Conservation (phyloP, 257 asterid species). For the Pogostemon cablin region DNA sequence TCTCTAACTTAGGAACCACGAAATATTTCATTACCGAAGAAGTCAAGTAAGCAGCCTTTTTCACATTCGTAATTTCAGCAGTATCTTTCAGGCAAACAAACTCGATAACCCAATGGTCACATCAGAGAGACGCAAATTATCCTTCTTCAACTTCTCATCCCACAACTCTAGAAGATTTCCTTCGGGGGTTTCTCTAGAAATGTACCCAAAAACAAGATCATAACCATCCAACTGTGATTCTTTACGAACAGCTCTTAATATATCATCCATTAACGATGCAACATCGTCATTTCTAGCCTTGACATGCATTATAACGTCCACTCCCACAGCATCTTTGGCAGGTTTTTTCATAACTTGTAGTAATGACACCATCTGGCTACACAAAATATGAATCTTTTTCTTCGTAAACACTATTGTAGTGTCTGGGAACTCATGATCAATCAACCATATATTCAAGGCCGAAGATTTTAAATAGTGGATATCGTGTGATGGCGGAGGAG, state of each 20-base stretch:
- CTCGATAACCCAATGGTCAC: slow-evolving; percentile 54
- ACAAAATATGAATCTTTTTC: slow-evolving; percentile 51
- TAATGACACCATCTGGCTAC: slow-evolving; percentile 54
- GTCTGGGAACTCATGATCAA: slow-evolving; percentile 63
- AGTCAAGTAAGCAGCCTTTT: slow-evolving; percentile 61
- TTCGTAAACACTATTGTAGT: slow-evolving; percentile 58
- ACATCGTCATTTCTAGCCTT: slow-evolving; percentile 54
- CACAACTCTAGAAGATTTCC: slow-evolving; percentile 54
- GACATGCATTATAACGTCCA: slow-evolving; percentile 47
- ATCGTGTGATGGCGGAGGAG: slow-evolving; percentile 61
- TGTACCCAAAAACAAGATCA: slow-evolving; percentile 46
- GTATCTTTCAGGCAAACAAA: slow-evolving; percentile 54
- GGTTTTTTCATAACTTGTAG: slow-evolving; percentile 46
- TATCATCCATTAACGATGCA: slow-evolving; percentile 40
- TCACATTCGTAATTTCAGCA: slow-evolving; percentile 47
- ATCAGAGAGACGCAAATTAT: slow-evolving; percentile 42
- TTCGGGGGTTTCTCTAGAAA: slow-evolving; percentile 60
- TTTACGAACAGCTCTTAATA: slow-evolving; percentile 39
- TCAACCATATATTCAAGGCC: slow-evolving; percentile 55
- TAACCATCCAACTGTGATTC: slow-evolving; percentile 34
- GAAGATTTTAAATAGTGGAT: slow-evolving; percentile 57
- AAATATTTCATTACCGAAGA: slow-evolving; percentile 50
- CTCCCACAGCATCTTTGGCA: slow-evolving; percentile 43
- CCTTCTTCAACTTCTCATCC: slow-evolving; percentile 49
- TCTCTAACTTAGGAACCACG: slow-evolving; percentile 58